Percentiles rank a stretch among this genome's conserved stretches.
Conservation (phyloP, 139 green algal species). For the Penium margaritaceum region DNA sequence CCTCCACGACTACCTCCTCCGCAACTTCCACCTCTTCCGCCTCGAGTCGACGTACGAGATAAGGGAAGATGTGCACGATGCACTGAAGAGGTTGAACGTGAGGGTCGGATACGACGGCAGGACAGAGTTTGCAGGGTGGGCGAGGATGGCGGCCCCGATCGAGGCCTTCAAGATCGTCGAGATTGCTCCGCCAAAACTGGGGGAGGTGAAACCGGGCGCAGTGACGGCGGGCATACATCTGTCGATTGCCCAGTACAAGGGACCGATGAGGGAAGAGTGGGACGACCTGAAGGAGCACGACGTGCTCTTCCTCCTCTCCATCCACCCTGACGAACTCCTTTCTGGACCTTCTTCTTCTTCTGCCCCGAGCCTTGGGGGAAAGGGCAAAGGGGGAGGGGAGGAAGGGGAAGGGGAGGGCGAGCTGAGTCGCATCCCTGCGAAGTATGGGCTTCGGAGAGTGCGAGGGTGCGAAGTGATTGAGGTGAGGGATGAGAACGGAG, state of each 20-base stretch:
- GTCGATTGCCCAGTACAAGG: slow-evolving; percentile 54
- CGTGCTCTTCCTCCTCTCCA: slow-evolving; percentile 85
- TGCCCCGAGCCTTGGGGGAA: no score
- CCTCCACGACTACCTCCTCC: slow-evolving; percentile 86
- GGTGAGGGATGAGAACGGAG: slow-evolving; percentile 58
- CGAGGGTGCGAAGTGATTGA: slow-evolving; percentile 78
- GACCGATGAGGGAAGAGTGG: slow-evolving; percentile 75
- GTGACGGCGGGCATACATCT: slow-evolving; percentile 74
- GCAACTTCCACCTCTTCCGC: slow-evolving; percentile 94
- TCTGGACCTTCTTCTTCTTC: no score
- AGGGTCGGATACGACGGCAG: not conserved
- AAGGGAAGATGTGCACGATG: slow-evolving; percentile 83
- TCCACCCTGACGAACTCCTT: slow-evolving; percentile 21
- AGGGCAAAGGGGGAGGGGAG: no score
- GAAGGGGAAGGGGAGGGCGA: not conserved
- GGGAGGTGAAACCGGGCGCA: slow-evolving; percentile 71
- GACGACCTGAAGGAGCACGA: slow-evolving; percentile 86
- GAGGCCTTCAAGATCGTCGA: slow-evolving; percentile 60
- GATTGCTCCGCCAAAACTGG: slow-evolving; percentile 73
- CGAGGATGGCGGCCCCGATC: slow-evolving; percentile 78
- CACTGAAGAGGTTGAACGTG: slow-evolving; percentile 60
- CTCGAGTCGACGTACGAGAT: slow-evolving; percentile 96
- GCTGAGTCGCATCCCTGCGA: slow-evolving; percentile 44
- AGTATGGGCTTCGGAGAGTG: slow-evolving; percentile 67
- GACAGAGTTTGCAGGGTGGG: slow-evolving; percentile 65